Base-by-base conservation (phyloP, 78 protist genomes). In the Pelomyxa schiedti region DNA sequence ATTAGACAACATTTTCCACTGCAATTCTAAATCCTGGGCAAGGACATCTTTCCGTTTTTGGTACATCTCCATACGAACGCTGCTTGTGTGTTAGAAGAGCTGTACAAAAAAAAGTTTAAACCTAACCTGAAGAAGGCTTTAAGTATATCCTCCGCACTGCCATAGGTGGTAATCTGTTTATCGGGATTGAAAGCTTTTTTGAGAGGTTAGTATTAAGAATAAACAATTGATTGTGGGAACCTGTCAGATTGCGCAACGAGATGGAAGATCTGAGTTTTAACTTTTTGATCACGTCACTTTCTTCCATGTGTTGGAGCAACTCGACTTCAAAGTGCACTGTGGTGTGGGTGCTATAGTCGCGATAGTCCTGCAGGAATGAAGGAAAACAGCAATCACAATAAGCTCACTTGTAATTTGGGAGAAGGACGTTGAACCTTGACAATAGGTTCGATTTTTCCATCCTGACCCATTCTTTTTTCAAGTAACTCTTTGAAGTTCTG, bases 281-380 rank as follows among this genome's bases (percentile, higher is more conserved):
- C 77, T 69, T 65, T 66, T 88, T 83, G 39, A 35, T 7, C 37
- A 82, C 78, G 30, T 80, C 92, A 1, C 1, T 53, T 6, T 28
- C 38, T 28, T 77, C 78, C 0, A 78, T 40, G 16, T 74, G 86
- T 35, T 5, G 53, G 32, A 74, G 26, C 41, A 75, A 30, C 40
- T 29, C 30, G 9, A 82, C 75, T 52, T 42, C 69, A 66, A 86
- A 86, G 76, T 68, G 77, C 67, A 82, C 81, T 6, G 82, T 82
- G 52, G 37, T 6, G 52, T 93, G 94, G 4, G 96, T 87, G 89
- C 92, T 91, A 74, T 92, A 22, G 82, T 94, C 95, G 29, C 47
- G 71, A 84, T 69, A 81, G 74, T 82, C 94, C 77, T 70, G 5
- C 73, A 90, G 64, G 9, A 64, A 24, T 24, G 70, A 53, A 0